phyloP scores from a whole-genome alignment of 176 grass and related monocot genomes.

The Poa annua region DNA sequence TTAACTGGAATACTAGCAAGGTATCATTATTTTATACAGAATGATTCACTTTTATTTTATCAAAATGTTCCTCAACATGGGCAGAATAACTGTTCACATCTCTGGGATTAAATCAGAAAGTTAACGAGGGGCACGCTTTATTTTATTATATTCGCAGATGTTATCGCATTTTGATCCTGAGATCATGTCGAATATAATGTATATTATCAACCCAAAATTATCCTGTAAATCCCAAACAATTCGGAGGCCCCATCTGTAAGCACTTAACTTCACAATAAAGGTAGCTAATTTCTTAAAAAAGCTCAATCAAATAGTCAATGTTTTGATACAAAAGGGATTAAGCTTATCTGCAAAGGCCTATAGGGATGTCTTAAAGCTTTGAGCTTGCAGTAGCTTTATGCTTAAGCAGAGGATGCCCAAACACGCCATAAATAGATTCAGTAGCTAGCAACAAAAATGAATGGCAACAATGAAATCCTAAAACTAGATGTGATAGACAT shows the following conservation, averaged over 20 bases:
- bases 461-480: constrained; percentile 14
- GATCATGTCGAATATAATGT: neutral
- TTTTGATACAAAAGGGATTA: too few species aligned
- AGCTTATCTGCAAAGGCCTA: too few species aligned
- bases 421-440: neutral
- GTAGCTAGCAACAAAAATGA: constrained; percentile 26
- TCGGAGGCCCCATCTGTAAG: neutral
- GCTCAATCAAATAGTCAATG: too few species aligned
- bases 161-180: constrained; percentile 16
- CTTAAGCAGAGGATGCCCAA: constrained; percentile 20
- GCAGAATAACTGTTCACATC: too few species aligned
- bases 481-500: constrained; percentile 17
- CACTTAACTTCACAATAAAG: neutral
- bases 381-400: constrained; percentile 12
- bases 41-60: neutral
- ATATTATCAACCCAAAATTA: constrained; percentile 4
- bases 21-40: constrained; percentile 2
- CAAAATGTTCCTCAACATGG: too few species aligned
- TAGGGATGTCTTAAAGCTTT: neutral
- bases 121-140: neutral
- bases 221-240: constrained; percentile 23
- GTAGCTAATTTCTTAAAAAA: too few species aligned
- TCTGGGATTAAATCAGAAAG: neutral
- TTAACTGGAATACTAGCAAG: constrained; percentile 18
- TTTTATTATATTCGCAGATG: neutral